These are phyloP conservation scores for Hyphopichia buzzinii DNA, from an alignment of 1,139 yeast genomes.

Conservation along the genomic window DNA sequence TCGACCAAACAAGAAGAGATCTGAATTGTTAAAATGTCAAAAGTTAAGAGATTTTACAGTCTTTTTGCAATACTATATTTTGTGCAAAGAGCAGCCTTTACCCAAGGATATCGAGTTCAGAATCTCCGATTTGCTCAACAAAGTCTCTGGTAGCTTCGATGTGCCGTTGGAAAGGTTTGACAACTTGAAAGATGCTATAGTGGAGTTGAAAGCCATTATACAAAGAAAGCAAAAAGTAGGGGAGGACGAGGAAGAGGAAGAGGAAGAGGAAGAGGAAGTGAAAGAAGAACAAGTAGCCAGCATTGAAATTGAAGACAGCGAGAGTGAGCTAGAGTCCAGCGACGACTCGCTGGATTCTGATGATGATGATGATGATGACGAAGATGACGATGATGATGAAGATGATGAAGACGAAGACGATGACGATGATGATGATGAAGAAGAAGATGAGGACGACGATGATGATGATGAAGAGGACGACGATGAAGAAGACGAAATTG, in stretches of 20 bases:
- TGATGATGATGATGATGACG: conserved; percentile 9
- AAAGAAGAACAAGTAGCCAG: conserved; percentile 7
- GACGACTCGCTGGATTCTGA: conserved; percentile 6
- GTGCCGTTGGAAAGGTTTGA: conserved; percentile 34
- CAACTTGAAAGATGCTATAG: conserved; percentile 41
- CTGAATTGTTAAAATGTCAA: conserved; percentile 11
- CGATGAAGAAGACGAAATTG: background rate
- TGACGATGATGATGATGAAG: conserved; percentile 13
- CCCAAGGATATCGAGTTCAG: conserved; percentile 65
- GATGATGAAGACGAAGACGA: conserved; percentile 7
- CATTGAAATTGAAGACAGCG: conserved; percentile 7
- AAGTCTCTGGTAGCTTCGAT: conserved; percentile 11
- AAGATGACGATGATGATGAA: conserved; percentile 10
- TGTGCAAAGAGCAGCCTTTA: conserved; percentile 60
- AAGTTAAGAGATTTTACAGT: conserved; percentile 47
- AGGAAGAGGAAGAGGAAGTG: conserved; percentile 11
- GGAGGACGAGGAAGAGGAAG: conserved; percentile 7
- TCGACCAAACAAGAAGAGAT: conserved; percentile 5
- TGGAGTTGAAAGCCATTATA: conserved; percentile 29
- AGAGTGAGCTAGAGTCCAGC: conserved; percentile 5
- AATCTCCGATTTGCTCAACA: conserved; percentile 44
- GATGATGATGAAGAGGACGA: conserved; percentile 7
- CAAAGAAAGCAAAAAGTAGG: conserved; percentile 3
- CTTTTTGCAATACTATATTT: conserved; percentile 74
- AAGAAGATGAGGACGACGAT: conserved; percentile 9